These are phyloP conservation scores for Friedmanniomyces endolithicus DNA, from an alignment of 495 filamentous ascomycete genomes.

Conservation along the genomic window DNA sequence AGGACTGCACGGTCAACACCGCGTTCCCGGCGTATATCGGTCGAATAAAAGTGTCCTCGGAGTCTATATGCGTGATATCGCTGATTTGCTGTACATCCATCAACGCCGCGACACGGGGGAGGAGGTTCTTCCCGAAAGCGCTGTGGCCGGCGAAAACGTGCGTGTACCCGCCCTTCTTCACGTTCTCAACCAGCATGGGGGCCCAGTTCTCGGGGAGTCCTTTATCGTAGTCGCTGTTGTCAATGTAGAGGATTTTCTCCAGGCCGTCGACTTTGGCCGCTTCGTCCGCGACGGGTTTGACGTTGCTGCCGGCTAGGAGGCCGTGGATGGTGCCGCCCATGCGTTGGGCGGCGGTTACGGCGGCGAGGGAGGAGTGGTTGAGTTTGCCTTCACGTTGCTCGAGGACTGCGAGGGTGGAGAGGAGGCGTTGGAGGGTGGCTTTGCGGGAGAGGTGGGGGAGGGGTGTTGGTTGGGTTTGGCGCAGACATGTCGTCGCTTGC, in stretches of 20 bases:
- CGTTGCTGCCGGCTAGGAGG: slow-evolving; percentile 73
- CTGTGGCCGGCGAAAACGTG: slow-evolving; percentile 85
- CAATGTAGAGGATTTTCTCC: slow-evolving; percentile 78
- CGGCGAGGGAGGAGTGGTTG: slow-evolving; percentile 66
- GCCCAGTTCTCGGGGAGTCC: slow-evolving; percentile 90
- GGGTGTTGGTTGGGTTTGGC: slow-evolving; percentile 15
- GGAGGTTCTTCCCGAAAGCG: slow-evolving; percentile 89
- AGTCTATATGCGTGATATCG: slow-evolving; percentile 75
- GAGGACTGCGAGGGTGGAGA: slow-evolving; percentile 81
- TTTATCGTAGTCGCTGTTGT: slow-evolving; percentile 87
- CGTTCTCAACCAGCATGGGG: slow-evolving; percentile 85
- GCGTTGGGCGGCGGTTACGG: slow-evolving; percentile 75
- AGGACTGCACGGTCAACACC: slow-evolving; percentile 89
- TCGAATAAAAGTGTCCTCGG: slow-evolving; percentile 89
- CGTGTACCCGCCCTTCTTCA: slow-evolving; percentile 84
- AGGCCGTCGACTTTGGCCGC: slow-evolving; percentile 81
- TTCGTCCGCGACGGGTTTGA: slow-evolving; percentile 70
- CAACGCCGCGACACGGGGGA: slow-evolving; percentile 91
- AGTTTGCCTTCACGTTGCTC: slow-evolving; percentile 89
- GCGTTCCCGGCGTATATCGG: slow-evolving; percentile 97
- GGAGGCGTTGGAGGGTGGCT: slow-evolving; percentile 49
- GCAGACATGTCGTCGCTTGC: slow-evolving; percentile 27
- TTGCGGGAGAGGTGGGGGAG: slow-evolving; percentile 14
- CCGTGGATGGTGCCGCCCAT: slow-evolving; percentile 75
- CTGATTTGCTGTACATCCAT: slow-evolving; percentile 87